These are phyloP conservation scores for Chimonanthus praecox DNA, from an alignment of 164 flowering plant species.

Conservation along the genomic window DNA sequence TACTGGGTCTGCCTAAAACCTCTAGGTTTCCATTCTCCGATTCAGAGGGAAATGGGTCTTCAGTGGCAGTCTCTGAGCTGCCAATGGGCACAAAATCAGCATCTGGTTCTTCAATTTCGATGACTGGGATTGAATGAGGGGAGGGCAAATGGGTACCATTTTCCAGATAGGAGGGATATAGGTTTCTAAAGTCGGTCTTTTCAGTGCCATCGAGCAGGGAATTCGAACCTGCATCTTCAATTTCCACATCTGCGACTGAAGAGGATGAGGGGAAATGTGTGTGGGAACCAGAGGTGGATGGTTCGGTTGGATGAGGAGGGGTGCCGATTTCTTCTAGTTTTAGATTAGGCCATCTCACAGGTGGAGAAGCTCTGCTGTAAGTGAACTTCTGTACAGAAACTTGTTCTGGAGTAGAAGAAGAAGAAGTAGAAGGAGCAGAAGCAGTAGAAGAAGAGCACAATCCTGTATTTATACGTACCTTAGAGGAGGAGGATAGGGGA, in stretches of 20 bases:
- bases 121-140: constrained; percentile 9
- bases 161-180: constrained; percentile 9
- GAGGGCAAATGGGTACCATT: constrained; percentile 24
- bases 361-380: constrained; percentile 73
- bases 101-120: constrained; percentile 8
- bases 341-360: constrained; percentile 82
- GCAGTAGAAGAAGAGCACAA: background rate
- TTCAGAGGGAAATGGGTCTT: constrained; percentile 13
- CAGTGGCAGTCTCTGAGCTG: background rate
- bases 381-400: constrained; percentile 29
- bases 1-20: constrained; percentile 46
- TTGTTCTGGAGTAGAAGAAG: constrained; percentile 2
- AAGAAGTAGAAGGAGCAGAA: constrained; percentile 1
- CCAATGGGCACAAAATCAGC: background rate
- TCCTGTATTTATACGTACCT: background rate
- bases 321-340: constrained; percentile 21
- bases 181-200: constrained; percentile 1
- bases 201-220: background rate
- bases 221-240: constrained; percentile 6
- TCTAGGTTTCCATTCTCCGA: constrained; percentile 30
- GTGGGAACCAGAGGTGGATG: background rate
- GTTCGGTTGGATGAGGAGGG: background rate
- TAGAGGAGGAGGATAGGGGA: background rate
- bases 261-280: background rate
- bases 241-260: constrained; percentile 6